Evolutionary conservation across 768 basidiomycete genomes (phyloP).

Genomic region (Austroboletus eburneus): DNA sequence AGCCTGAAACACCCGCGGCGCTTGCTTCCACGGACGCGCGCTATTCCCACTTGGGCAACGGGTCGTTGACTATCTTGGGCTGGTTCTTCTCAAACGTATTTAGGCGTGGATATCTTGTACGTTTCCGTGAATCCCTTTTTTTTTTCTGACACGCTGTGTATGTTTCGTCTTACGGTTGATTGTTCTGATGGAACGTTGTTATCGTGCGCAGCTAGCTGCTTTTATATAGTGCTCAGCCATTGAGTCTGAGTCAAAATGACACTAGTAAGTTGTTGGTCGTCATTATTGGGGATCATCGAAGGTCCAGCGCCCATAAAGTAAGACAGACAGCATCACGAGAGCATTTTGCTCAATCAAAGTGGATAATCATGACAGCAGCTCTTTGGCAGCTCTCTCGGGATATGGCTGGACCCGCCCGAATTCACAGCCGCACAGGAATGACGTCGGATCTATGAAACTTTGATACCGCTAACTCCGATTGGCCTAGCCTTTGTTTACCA

Average conservation of each 20-base stretch:
- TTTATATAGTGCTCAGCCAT: neutral
- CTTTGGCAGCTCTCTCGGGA: neutral
- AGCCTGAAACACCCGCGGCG: conserved; percentile 7
- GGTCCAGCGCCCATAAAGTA: no score
- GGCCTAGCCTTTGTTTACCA: neutral
- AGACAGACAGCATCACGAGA: no score
- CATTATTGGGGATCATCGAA: no score
- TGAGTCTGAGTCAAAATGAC: no score
- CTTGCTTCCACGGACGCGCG: neutral
- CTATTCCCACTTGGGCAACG: neutral
- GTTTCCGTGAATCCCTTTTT: neutral
- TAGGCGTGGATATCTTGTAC: neutral
- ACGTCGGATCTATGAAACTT: neutral
- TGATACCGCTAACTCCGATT: neutral
- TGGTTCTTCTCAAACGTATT: neutral
- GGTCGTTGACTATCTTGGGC: neutral
- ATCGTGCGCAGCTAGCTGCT: neutral
- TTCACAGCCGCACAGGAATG: neutral
- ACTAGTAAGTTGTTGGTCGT: no score
- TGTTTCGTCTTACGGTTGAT: neutral
- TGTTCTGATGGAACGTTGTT: neutral
- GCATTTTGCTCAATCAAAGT: neutral
- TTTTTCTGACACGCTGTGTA: neutral
- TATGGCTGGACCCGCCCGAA: neutral
- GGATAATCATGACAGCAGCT: neutral